phyloP scores from a whole-genome alignment of 1,284 basidiomycete species.

The Caloboletus inedulis region DNA sequence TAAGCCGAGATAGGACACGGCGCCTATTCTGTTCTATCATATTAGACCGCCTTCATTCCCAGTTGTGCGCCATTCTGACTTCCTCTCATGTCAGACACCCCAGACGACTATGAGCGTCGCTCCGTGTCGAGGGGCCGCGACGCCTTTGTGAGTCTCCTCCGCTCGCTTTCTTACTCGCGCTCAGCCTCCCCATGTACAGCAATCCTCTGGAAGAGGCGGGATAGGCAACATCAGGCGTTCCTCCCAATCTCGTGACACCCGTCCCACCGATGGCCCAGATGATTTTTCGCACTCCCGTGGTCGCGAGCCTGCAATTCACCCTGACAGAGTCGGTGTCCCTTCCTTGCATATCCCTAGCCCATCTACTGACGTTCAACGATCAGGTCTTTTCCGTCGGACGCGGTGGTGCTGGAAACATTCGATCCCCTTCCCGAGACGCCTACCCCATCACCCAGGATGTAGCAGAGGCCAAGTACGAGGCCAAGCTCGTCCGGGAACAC shows the following conservation, averaged over 20 bases:
- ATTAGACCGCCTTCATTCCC: not conserved
- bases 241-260: constrained; percentile 41
- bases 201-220: constrained; percentile 66
- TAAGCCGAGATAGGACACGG: constrained; percentile 17
- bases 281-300: constrained; percentile 46
- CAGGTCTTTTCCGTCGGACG: constrained; percentile 65
- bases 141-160: constrained; percentile 31
- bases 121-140: constrained; percentile 46
- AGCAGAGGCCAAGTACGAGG: constrained; percentile 37
- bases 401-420: constrained; percentile 77
- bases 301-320: constrained; percentile 46
- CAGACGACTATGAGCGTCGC: constrained; percentile 25
- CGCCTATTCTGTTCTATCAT: not conserved
- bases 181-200: constrained; percentile 27
- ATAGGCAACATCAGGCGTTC: constrained; percentile 59
- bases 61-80: not conserved
- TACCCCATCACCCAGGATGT: constrained; percentile 28
- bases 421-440: constrained; percentile 62
- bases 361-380: not conserved
- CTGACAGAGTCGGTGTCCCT: constrained; percentile 31
- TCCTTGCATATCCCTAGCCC: not conserved
- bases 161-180: too few species aligned
- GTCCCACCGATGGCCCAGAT: constrained; percentile 39
- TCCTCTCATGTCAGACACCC: constrained; percentile 27
- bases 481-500: constrained; percentile 43